Evolutionary conservation across 345 rosid species (phyloP).

Genomic region (Eucalyptus decipiens): DNA sequence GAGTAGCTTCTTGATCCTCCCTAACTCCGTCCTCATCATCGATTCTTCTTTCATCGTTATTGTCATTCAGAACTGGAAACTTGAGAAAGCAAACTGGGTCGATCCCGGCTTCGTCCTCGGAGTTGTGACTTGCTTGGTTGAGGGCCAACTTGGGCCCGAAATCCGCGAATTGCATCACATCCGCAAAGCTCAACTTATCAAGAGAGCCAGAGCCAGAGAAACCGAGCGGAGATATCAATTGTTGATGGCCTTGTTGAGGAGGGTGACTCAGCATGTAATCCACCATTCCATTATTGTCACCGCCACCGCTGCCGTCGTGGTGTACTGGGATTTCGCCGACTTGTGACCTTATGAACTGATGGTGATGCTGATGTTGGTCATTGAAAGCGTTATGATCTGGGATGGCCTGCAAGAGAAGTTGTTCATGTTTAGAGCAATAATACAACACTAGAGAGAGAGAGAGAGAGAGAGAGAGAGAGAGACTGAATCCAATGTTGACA

Average conservation of each 20-base stretch:
- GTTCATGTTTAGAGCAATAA: conserved; percentile 3
- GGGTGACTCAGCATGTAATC: conserved; percentile 50
- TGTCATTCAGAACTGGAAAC: conserved; percentile 71
- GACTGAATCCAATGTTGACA: background rate
- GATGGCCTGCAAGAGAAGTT: background rate
- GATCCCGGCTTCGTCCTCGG: conserved; percentile 47
- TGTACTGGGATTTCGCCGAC: conserved; percentile 11
- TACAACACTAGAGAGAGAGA: conserved; percentile 1
- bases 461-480: background rate
- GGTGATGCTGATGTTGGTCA: conserved; percentile 7
- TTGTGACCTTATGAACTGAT: conserved; percentile 6
- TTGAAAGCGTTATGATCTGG: conserved; percentile 28
- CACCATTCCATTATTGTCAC: conserved; percentile 22
- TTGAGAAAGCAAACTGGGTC: conserved; percentile 85
- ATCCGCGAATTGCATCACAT: conserved; percentile 88
- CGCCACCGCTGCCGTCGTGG: background rate
- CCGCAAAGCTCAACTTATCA: conserved; percentile 69
- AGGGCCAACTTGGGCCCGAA: conserved; percentile 67
- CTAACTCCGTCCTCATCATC: conserved; percentile 6
- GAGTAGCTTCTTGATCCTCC: conserved; percentile 42
- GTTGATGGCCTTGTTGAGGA: conserved; percentile 27
- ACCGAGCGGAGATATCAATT: conserved; percentile 17
- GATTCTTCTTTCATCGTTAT: background rate
- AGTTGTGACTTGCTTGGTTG: conserved; percentile 37
- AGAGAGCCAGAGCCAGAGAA: conserved; percentile 36